Evolutionary conservation across 306 rosid species (phyloP), one percentile per base, ranked within the genome.

Genomic region (Dicorynia guianensis): DNA sequence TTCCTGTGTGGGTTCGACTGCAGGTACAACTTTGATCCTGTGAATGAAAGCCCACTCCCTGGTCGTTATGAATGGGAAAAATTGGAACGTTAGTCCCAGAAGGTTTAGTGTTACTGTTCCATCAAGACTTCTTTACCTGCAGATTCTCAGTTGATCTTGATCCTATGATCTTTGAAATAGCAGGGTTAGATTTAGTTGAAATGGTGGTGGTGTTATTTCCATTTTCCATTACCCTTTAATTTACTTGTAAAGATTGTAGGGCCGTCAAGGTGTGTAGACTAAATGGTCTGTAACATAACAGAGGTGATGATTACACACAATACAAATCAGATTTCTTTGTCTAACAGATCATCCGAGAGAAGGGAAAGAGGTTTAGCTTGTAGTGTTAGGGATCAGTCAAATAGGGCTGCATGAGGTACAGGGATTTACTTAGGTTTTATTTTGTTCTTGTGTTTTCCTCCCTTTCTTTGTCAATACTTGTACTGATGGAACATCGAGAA

Each of bases 21-120:
- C 92, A 95, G 99, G 91, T 95, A 95, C 84, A 95, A 95, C 92
- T 95, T 82, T 54, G 97, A 95, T 79, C 97, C 96, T 20, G 89
- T 90, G 80, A 87, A 76, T 30, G 97, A 92, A 6, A 87, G 82
- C 78, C 99, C 97, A 0, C 93, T 92, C 70, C 92, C 89, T 0
- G 99, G 99, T 42, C 97, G 97, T 7, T 95, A 82, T 17, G 82
- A 87, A 77, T 95, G 99, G 99, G 88, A 88, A 80, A 89, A 92
- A 74, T 67, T 95, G 82, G 74, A 88, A 36, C 80, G 85, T 14
- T 25, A 25, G 2, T 25, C 30, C 2, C 85, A 88, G 81, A 80
- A 73, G 77, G 72, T 43, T 65, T 1, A 54, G 50, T 59, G 58
- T 69, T 78, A 73, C 71, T 71, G 88, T 72, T 84, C 83, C 77